phyloP scores from a whole-genome alignment of 2,329 filamentous ascomycete genomes.

The Penicillium sclerotiorum region DNA sequence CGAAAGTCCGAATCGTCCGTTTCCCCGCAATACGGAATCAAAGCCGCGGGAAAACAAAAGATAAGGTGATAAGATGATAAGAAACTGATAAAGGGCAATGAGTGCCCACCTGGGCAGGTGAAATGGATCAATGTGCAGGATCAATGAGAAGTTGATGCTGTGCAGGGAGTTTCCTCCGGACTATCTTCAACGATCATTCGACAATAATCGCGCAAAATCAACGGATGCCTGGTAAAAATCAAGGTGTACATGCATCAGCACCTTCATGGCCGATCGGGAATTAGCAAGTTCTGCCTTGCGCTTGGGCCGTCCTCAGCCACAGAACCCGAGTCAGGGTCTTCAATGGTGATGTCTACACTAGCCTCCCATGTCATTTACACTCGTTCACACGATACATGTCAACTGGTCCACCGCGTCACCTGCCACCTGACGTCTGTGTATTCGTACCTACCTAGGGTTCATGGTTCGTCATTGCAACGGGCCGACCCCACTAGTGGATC shows the following conservation, averaged over 20 bases:
- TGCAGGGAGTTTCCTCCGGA: no score
- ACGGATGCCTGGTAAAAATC: no score
- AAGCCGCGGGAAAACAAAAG: no score
- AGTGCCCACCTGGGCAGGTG: no score
- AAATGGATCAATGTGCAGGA: no score
- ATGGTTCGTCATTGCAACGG: slow-evolving; percentile 7
- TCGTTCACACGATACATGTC: no score
- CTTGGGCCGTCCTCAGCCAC: slow-evolving; percentile 18
- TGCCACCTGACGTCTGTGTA: neutral
- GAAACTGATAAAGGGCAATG: no score
- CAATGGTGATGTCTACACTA: neutral
- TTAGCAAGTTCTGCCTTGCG: slow-evolving; percentile 25
- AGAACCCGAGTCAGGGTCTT: slow-evolving; percentile 1
- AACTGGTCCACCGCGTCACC: neutral
- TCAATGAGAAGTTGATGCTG: no score
- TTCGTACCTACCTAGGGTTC: neutral
- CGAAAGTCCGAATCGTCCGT: neutral
- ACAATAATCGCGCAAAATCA: no score
- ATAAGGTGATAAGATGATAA: no score
- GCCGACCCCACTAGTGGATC: slow-evolving; percentile 17
- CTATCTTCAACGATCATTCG: no score
- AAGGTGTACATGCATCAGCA: slow-evolving; percentile 6
- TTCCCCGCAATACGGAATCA: neutral
- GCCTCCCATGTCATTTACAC: neutral
- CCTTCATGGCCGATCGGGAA: slow-evolving; percentile 7